These are phyloP conservation scores for Collybia sp. DNA, from an alignment of 768 basidiomycete genomes.

Conservation along the genomic window DNA sequence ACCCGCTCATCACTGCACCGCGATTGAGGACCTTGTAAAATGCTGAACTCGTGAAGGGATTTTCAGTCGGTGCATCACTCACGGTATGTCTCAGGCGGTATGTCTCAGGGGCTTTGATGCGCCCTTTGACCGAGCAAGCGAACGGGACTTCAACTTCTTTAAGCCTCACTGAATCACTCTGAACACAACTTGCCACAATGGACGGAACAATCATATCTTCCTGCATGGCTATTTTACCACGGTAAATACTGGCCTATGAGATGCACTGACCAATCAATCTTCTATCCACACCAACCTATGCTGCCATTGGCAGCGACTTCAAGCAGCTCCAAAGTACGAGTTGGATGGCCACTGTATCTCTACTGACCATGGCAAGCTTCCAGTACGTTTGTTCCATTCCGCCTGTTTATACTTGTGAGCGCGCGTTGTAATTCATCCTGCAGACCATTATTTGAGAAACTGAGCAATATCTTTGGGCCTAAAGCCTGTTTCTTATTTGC, in stretches of 20 bases:
- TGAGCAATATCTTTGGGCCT: conserved; percentile 62
- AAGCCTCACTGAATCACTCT: too few species aligned
- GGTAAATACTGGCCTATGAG: not conserved
- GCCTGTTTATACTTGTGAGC: not conserved
- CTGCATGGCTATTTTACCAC: conserved; percentile 20
- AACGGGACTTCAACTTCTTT: too few species aligned
- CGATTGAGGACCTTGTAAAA: too few species aligned
- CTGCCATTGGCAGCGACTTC: conserved; percentile 53
- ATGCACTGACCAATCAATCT: not conserved
- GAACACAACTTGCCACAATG: conserved; percentile 44
- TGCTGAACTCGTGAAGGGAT: too few species aligned
- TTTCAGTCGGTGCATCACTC: too few species aligned
- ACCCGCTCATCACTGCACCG: too few species aligned
- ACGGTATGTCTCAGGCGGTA: too few species aligned
- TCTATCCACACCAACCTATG: conserved; percentile 34
- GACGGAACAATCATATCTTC: conserved; percentile 47
- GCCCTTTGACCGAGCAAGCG: too few species aligned
- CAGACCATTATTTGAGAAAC: conserved; percentile 61
- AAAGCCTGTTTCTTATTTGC: conserved; percentile 54
- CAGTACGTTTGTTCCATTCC: conserved; percentile 34
- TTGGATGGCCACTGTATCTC: conserved; percentile 63
- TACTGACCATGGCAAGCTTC: conserved; percentile 56
- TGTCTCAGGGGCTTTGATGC: too few species aligned
- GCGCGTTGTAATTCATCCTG: not conserved
- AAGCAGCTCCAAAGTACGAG: conserved; percentile 60